Base-by-base conservation (phyloP, 768 basidiomycete genomes). In the Tephrocybe sp. region DNA sequence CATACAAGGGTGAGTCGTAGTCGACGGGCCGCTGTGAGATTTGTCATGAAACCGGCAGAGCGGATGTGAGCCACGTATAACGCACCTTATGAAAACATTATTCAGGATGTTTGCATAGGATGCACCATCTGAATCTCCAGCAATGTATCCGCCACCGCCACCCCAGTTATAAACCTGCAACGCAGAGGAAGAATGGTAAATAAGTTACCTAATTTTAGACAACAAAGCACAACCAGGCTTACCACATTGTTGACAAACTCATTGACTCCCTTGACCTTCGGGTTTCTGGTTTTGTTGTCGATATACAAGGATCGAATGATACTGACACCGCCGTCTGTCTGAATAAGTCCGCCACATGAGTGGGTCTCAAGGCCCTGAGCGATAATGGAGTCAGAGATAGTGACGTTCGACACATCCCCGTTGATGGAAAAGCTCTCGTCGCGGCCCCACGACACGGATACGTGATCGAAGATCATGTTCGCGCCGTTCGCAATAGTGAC, bases 401-500 rank as follows among this genome's bases (percentile, higher is more conserved):
- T 71, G 43, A 68, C 45, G 46, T 70, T 70, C 10, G 69, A 60
- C n/a, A 70, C 69, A 44, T 68, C 67, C 3, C 69, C 69, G 33
- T 68, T 69, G 51, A 70, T 70, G 15, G 65, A 67, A 54, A 70
- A 70, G 12, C 62, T 68, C 48, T 69, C 68, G 53, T 70, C 68
- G 8, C 68, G 63, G 9, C 66, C 66, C 68, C 68, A 70, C 3
- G 65, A 68, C 10, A 66, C 65, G 8, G 64, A 65, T 41, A 70
- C 65, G 54, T 70, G 68, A 56, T 70, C 68, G 26, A 70, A 70
- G 20, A 70, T 69, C 68, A 70, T 70, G 44, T 69, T 69, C 28
- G 50, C 56, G 15, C 68, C 68, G 32, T 68, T 62, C 17, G 68
- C 68, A 51, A 70, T 67, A 24, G 68, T 69, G 36, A 70, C 65